Conservation (phyloP, 805 yeast species). For the Saturnispora mendoncae region DNA sequence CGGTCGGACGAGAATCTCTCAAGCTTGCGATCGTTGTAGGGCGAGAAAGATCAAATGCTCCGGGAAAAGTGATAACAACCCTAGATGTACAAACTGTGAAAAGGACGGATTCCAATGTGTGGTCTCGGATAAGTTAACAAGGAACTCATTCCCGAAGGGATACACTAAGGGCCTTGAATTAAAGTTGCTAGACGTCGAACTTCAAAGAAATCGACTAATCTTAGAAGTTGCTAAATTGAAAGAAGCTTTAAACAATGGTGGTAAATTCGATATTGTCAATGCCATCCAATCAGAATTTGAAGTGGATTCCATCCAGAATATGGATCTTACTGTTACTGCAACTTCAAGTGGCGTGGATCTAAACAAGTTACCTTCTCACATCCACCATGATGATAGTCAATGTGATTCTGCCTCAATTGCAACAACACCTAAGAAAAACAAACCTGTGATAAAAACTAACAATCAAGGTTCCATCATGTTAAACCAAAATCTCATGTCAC, state of each 20-base stretch:
- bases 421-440: background rate
- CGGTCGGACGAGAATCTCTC: conserved; percentile 48
- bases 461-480: conserved; percentile 19
- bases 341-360: background rate
- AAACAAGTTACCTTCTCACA: background rate
- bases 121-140: conserved; percentile 62
- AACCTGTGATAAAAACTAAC: conserved; percentile 12
- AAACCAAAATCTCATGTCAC: conserved; percentile 24
- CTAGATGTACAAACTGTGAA: conserved; percentile 57
- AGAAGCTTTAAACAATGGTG: conserved; percentile 9
- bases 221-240: conserved; percentile 27
- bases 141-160: conserved; percentile 75
- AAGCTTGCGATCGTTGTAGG: conserved; percentile 77
- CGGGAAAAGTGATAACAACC: conserved; percentile 42
- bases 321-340: conserved; percentile 5
- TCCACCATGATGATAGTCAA: no score
- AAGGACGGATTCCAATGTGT: conserved; percentile 60
- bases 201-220: conserved; percentile 37
- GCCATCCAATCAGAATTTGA: background rate
- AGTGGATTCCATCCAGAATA: background rate
- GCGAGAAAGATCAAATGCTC: conserved; percentile 70
- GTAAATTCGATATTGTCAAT: background rate
- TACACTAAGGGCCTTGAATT: conserved; percentile 68
- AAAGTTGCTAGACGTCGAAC: conserved; percentile 51
- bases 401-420: background rate